Conservation (phyloP, 73 alveolate genomes). For the Effrenium voratum region DNA sequence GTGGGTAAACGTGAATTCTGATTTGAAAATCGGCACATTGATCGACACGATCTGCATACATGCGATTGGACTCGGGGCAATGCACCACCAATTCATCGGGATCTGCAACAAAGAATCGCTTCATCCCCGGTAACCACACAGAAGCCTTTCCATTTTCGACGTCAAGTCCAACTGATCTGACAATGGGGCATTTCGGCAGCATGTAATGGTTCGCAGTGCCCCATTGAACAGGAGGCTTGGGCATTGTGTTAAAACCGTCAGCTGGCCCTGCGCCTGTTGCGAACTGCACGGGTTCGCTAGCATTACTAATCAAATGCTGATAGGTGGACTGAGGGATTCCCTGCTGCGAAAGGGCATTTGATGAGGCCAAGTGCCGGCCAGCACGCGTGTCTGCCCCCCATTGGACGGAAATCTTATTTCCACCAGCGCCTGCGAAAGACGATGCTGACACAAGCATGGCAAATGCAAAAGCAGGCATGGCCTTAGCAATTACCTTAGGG, state of each 20-base stretch:
- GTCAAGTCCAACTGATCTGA: not conserved
- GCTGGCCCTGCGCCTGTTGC: slow-evolving; percentile 1
- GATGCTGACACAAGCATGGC: not conserved
- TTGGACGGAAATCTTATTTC: not conserved
- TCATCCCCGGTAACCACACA: not conserved
- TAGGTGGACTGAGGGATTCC: not conserved
- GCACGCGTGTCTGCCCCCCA: slow-evolving; percentile 60
- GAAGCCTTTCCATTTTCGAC: not conserved
- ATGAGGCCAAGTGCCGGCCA: slow-evolving; percentile 1
- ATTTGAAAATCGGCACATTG: not conserved
- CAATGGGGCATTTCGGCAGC: not conserved
- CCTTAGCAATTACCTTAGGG: not conserved
- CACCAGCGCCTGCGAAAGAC: not conserved
- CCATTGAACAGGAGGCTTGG: too few relatives aligned
- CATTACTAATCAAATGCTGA: not conserved
- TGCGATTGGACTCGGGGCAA: not conserved
- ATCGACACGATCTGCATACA: not conserved
- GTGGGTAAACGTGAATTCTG: not conserved
- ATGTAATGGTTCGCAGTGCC: not conserved
- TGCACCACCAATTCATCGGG: not conserved
- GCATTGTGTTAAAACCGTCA: not conserved
- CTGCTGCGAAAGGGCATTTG: not conserved
- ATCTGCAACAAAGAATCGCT: not conserved
- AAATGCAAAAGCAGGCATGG: not conserved
- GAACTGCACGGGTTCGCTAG: not conserved